phyloP scores from a whole-genome alignment of 129 eudicot genomes.

The Pulicaria dysenterica region DNA sequence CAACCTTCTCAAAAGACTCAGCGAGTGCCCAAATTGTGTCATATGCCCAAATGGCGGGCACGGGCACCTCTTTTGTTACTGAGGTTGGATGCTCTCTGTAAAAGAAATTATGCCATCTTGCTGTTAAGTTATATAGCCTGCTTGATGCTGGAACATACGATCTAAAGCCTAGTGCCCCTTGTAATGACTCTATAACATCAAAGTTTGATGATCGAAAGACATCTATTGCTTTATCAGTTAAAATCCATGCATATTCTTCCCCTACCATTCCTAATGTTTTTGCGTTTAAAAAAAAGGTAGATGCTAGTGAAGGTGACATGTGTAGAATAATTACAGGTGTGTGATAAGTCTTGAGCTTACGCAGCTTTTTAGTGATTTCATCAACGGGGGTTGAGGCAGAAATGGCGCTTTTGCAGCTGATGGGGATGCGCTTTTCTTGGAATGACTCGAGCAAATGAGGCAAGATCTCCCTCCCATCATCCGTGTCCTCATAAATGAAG shows the following conservation, averaged over 20 bases:
- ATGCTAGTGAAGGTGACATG: constrained; percentile 37
- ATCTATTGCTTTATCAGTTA: constrained; percentile 35
- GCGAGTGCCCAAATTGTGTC: constrained; percentile 42
- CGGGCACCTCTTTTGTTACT: constrained; percentile 15
- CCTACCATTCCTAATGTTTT: constrained; percentile 45
- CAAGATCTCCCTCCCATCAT: constrained; percentile 29
- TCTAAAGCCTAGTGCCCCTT: constrained; percentile 54
- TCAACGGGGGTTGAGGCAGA: constrained; percentile 28
- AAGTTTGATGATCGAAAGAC: constrained; percentile 28
- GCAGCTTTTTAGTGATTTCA: constrained; percentile 43
- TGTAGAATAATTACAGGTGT: constrained; percentile 48
- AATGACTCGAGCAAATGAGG: constrained; percentile 15
- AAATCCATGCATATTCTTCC: constrained; percentile 54
- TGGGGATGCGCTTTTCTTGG: constrained; percentile 20
- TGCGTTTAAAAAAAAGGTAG: constrained; percentile 41
- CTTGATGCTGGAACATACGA: constrained; percentile 43
- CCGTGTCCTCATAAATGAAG: constrained; percentile 30
- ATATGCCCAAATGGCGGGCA: constrained; percentile 34
- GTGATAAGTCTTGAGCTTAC: constrained; percentile 38
- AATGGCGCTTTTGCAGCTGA: constrained; percentile 33
- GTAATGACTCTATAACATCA: constrained; percentile 36
- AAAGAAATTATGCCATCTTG: constrained; percentile 31
- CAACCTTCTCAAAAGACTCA: constrained; percentile 25
- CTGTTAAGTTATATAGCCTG: constrained; percentile 18
- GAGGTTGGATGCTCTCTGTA: neutral